Percentiles rank a stretch among this genome's conserved stretches.
These are phyloP conservation scores for Saturnispora halmiae DNA, from an alignment of 805 yeast species.

Conservation along the genomic window DNA sequence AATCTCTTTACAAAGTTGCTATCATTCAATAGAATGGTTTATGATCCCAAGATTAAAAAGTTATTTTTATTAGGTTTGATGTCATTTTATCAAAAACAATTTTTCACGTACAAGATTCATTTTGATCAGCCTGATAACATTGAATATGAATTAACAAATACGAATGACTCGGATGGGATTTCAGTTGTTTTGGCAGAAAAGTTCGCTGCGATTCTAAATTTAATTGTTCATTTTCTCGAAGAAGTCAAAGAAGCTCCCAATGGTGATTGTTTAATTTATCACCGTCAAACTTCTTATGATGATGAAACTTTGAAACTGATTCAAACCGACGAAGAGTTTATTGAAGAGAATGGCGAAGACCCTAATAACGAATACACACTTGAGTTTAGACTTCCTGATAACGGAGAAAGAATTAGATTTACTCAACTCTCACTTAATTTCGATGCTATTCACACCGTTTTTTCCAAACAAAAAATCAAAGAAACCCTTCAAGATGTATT, in stretches of 20 bases:
- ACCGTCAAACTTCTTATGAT: constrained; percentile 33
- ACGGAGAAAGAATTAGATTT: constrained; percentile 37
- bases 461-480: constrained; percentile 37
- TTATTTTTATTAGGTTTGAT: constrained; percentile 26
- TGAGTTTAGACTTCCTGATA: constrained; percentile 24
- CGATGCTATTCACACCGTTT: constrained; percentile 49
- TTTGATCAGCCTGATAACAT: constrained; percentile 12
- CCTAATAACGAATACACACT: constrained; percentile 22
- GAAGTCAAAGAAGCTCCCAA: constrained; percentile 55
- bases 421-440: constrained; percentile 28
- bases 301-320: constrained; percentile 26
- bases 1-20: constrained; percentile 21
- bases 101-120: constrained; percentile 2
- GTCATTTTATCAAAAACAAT: constrained; percentile 22
- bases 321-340: constrained; percentile 18
- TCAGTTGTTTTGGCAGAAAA: constrained; percentile 18
- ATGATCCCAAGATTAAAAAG: constrained; percentile 70
- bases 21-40: constrained; percentile 38
- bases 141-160: constrained; percentile 23
- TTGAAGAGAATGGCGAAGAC: constrained; percentile 16
- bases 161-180: constrained; percentile 17
- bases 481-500: constrained; percentile 12
- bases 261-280: constrained; percentile 52
- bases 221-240: constrained; percentile 44
- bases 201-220: constrained; percentile 24